Base-by-base conservation (phyloP, 2,329 filamentous ascomycete genomes). In the Pseudogymnoascus sp. region DNA sequence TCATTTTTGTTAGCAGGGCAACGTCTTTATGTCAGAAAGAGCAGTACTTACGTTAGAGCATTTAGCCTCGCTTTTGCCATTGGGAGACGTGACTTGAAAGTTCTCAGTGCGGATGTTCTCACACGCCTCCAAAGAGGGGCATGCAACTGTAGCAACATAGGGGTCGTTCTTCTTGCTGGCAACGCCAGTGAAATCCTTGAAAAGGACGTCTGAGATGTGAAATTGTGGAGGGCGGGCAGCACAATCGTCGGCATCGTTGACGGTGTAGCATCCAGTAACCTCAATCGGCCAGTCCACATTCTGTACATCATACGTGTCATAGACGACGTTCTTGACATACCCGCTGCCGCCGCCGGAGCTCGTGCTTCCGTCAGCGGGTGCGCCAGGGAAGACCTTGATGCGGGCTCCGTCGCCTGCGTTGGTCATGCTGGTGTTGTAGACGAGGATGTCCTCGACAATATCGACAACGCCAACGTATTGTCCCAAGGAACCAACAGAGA, bases 401-500 rank as follows among this genome's bases (percentile, higher is more conserved):
- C 87, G 83, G 0, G 86, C 87, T 30, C 84, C 86, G 65, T 88
- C 62, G 4, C 62, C 64, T 25, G 82, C 81, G 66, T 86, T 84
- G 60, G 77, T 76, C 79, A 86, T 82, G 38, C 78, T 79, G 43
- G 80, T 75, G 66, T 86, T 86, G 72, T 80, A 83, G 61, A 87
- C 80, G 66, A 85, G 83, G n/a, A 90, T 70, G 66, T 90, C 84
- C 71, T 88, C 79, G 1, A 89, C 85, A 50, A 88, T 85, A 64
- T 90, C 87, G 14, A 81, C 80, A 64, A 85, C 79, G 14, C 75
- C 68, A 16, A 64, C 67, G 68, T 90, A 89, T 71, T 90, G 86
- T 20, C 87, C 87, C 0, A 90, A 75, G 0, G 84, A 88, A 6
- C 87, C 87, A n/a, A 89, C 85, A 8, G 82, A 86, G 65, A 90